Percentiles rank a stretch among this genome's conserved stretches.
These are phyloP conservation scores for Phytopythium litorale DNA, from an alignment of 352 stramenopile genomes.

Conservation along the genomic window DNA sequence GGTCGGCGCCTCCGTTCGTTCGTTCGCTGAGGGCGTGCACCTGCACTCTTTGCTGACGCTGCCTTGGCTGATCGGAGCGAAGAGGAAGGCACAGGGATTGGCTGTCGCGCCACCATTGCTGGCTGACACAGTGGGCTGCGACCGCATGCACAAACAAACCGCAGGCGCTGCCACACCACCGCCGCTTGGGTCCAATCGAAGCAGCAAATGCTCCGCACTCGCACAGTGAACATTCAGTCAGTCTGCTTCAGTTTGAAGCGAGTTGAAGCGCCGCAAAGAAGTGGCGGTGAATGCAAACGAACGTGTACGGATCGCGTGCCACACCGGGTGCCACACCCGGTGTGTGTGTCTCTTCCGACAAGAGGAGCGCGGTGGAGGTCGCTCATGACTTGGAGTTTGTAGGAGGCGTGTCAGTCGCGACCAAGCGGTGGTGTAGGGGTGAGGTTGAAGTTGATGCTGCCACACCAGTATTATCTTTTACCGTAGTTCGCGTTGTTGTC, in stretches of 20 bases:
- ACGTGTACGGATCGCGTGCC: not conserved
- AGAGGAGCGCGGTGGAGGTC: not conserved
- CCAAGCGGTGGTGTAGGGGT: slow-evolving; percentile 24
- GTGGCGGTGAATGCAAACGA: not conserved
- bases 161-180: not conserved
- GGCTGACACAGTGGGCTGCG: not conserved
- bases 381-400: not conserved
- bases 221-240: too few relatives aligned
- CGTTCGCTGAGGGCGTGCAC: not conserved
- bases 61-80: not conserved
- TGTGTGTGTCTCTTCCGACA: not conserved
- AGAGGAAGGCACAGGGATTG: not conserved
- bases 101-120: not conserved
- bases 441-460: slow-evolving; percentile 23
- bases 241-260: not conserved
- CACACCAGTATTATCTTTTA: too few relatives aligned
- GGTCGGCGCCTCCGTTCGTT: not conserved
- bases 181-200: not conserved
- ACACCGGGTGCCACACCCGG: not conserved
- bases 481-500: too few relatives aligned
- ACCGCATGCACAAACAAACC: not conserved
- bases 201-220: not conserved
- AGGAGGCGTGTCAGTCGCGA: not conserved
- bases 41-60: not conserved
- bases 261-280: not conserved